Conservation (phyloP, 257 asterid genomes). For the Solanum peruvianum region DNA sequence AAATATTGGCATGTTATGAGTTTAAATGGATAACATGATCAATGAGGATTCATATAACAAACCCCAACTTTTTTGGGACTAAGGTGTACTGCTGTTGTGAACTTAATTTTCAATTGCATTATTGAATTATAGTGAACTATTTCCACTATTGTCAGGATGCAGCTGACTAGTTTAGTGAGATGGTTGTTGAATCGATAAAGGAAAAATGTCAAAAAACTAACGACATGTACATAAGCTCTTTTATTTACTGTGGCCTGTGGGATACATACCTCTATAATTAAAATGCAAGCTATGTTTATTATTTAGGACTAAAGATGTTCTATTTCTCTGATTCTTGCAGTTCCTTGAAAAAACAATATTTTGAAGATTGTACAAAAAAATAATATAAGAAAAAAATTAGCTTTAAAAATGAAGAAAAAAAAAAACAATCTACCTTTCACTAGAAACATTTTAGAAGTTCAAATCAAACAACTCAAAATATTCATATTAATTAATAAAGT, state of each 20-base stretch:
- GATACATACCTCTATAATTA: background rate
- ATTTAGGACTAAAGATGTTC: background rate
- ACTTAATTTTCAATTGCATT: background rate
- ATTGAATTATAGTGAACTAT: background rate
- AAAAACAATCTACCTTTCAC: too few relatives aligned
- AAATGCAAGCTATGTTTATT: background rate
- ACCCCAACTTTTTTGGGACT: background rate
- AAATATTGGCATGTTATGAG: background rate
- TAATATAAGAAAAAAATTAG: too few relatives aligned
- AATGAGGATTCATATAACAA: background rate
- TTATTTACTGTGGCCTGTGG: background rate
- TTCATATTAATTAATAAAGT: too few relatives aligned
- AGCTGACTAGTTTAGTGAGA: background rate
- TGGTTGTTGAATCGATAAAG: background rate
- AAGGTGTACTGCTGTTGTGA: background rate
- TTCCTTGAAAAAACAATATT: constrained; percentile 63
- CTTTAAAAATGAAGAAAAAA: too few relatives aligned
- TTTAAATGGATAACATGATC: background rate
- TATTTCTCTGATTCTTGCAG: constrained; percentile 26
- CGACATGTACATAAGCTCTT: background rate
- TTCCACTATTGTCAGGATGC: background rate
- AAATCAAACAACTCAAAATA: too few relatives aligned
- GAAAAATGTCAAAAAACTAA: background rate
- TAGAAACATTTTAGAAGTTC: too few relatives aligned
- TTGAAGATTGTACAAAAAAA: too few relatives aligned